Evolutionary conservation across 2,329 filamentous ascomycete species (phyloP).

Genomic region (Cladosporium oxysporum): DNA sequence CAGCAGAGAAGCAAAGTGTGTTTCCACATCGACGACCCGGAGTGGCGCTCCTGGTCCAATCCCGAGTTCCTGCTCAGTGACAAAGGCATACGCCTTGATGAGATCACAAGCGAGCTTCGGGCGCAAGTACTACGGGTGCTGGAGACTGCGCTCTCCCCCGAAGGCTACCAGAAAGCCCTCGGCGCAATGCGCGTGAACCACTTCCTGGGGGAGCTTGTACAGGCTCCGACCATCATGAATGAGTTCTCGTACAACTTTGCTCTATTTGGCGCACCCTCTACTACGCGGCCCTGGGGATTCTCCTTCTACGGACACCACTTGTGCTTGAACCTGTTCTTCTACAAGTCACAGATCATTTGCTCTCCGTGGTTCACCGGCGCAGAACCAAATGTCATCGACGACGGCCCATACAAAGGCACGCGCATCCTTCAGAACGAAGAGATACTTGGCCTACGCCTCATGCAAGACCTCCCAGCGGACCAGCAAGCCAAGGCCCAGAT

Average conservation of each 20-base stretch:
- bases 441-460: conserved; percentile 63
- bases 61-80: conserved; percentile 70
- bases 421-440: conserved; percentile 68
- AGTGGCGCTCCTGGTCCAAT: conserved; percentile 73
- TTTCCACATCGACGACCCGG: conserved; percentile 67
- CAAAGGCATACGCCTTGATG: conserved; percentile 71
- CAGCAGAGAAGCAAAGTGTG: conserved; percentile 52
- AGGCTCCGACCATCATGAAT: conserved; percentile 66
- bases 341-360: conserved; percentile 65
- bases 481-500: conserved; percentile 56
- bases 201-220: conserved; percentile 69
- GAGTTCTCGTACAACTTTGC: conserved; percentile 76
- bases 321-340: conserved; percentile 70
- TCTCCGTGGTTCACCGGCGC: conserved; percentile 78
- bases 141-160: conserved; percentile 61
- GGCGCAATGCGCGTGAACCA: conserved; percentile 73
- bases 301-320: conserved; percentile 79
- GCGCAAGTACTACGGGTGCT: conserved; percentile 59
- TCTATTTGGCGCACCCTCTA: conserved; percentile 65
- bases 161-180: conserved; percentile 71
- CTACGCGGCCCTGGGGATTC: conserved; percentile 66
- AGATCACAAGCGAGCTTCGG: conserved; percentile 51
- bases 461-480: conserved; percentile 60
- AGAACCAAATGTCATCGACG: conserved; percentile 74
- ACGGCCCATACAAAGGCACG: conserved; percentile 63